Conservation (phyloP, 345 rosid species). For the Reutealis trisperma region DNA sequence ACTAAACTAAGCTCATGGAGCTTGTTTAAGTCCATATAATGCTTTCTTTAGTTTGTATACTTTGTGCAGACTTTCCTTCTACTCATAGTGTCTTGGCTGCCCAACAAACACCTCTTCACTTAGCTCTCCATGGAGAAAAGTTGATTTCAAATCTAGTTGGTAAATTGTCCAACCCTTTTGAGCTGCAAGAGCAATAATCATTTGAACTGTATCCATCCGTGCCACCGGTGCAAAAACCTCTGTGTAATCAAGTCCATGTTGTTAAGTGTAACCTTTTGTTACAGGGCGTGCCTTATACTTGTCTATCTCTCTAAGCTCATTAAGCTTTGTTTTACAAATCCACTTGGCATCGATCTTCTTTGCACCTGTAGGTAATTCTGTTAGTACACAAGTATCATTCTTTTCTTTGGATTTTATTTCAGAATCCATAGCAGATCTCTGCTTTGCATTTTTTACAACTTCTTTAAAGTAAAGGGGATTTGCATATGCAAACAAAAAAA, state of each 20-base stretch:
- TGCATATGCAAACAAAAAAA: background rate
- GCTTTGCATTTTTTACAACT: background rate
- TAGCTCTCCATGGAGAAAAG: no score
- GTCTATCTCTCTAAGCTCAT: no score
- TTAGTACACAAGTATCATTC: background rate
- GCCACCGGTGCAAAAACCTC: background rate
- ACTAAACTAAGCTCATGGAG: background rate
- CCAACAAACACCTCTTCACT: background rate
- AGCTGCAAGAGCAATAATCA: no score
- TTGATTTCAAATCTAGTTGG: no score
- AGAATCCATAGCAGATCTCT: background rate
- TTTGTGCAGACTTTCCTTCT: background rate
- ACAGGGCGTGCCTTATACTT: no score
- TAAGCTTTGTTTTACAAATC: no score
- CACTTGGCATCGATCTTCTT: background rate
- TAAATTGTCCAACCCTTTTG: no score
- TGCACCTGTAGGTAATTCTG: background rate
- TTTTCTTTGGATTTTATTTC: background rate
- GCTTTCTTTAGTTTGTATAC: conserved; percentile 2
- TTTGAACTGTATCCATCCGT: background rate
- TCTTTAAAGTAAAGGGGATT: background rate
- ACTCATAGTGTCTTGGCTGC: background rate
- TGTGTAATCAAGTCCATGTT: background rate
- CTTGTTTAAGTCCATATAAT: background rate
- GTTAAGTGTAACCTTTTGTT: background rate